Evolutionary conservation across 139 green algal species (phyloP).

Genomic region (Coelastrella sp.): DNA sequence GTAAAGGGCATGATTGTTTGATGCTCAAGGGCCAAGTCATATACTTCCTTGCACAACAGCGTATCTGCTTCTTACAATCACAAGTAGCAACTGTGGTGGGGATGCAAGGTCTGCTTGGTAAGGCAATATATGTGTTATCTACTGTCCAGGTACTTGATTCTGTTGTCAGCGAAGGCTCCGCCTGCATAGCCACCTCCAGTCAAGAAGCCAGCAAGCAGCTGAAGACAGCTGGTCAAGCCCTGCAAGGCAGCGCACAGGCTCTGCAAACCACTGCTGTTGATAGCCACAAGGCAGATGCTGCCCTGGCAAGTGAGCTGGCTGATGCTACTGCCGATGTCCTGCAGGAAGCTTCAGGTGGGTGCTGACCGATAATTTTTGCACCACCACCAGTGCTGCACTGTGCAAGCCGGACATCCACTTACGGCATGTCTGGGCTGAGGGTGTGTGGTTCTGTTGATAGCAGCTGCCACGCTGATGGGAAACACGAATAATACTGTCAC

Average conservation of each 20-base stretch:
- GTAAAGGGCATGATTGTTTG: neutral
- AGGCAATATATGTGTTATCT: neutral
- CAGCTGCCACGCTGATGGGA: no score
- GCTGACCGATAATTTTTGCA: no score
- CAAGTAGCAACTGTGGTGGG: no score
- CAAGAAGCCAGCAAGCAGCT: slow-evolving; percentile 8
- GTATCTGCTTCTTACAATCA: no score
- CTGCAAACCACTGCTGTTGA: neutral
- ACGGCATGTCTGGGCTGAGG: no score
- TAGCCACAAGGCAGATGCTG: neutral
- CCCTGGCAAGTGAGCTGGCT: neutral
- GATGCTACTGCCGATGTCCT: neutral
- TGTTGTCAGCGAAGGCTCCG: neutral
- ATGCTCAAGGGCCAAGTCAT: neutral
- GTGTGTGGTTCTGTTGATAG: no score
- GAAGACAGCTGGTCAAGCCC: neutral
- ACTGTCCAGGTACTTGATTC: neutral
- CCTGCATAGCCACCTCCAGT: neutral
- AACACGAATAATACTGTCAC: no score
- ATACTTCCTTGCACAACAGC: no score
- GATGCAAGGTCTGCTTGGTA: no score
- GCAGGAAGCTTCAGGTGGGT: neutral
- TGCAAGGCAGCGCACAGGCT: slow-evolving; percentile 8
- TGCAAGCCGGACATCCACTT: no score
- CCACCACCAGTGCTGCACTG: no score